A percentile compares a stretch with the other conserved stretches of the same genome.
Evolutionary conservation across 805 yeast genomes (phyloP).

Genomic region (Cyberlindnera misumaiensis): DNA sequence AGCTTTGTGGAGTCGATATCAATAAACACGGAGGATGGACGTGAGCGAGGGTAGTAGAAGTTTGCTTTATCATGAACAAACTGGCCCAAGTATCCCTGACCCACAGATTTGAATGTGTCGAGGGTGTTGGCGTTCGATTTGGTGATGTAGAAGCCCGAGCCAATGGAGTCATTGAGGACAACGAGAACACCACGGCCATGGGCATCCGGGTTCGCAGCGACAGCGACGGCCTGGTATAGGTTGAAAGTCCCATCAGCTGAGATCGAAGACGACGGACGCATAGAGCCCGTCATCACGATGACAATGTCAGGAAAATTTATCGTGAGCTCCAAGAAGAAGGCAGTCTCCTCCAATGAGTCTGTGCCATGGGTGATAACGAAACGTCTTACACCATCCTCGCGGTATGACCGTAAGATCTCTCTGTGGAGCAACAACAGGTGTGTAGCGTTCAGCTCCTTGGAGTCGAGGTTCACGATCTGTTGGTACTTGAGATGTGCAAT

Average conservation of each 20-base stretch:
- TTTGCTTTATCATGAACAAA: slow-evolving; percentile 61
- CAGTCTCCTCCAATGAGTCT: slow-evolving; percentile 63
- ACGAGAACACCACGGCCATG: slow-evolving; percentile 55
- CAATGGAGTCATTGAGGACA: slow-evolving; percentile 60
- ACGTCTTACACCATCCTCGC: slow-evolving; percentile 41
- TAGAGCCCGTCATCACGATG: slow-evolving; percentile 63
- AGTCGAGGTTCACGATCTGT: slow-evolving; percentile 56
- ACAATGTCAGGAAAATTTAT: slow-evolving; percentile 42
- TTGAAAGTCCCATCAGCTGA: slow-evolving; percentile 73
- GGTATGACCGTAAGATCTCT: slow-evolving; percentile 39
- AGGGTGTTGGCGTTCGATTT: slow-evolving; percentile 65
- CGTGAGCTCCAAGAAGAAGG: slow-evolving; percentile 52
- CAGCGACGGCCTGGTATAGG: slow-evolving; percentile 60
- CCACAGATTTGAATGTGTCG: slow-evolving; percentile 61
- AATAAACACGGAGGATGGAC: slow-evolving; percentile 39
- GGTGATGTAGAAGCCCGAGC: slow-evolving; percentile 64
- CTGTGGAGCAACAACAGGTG: slow-evolving; percentile 41
- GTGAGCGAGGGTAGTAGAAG: slow-evolving; percentile 56
- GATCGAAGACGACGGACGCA: slow-evolving; percentile 67
- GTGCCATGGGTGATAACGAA: slow-evolving; percentile 68
- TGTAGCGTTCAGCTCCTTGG: slow-evolving; percentile 48
- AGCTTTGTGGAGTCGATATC: slow-evolving; percentile 27
- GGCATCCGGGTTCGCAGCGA: slow-evolving; percentile 47
- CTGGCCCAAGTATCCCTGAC: slow-evolving; percentile 66
- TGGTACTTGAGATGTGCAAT: slow-evolving; percentile 55